These are phyloP conservation scores for Aeschynomene evenia DNA, from an alignment of 306 rosid species.

Conservation along the genomic window DNA sequence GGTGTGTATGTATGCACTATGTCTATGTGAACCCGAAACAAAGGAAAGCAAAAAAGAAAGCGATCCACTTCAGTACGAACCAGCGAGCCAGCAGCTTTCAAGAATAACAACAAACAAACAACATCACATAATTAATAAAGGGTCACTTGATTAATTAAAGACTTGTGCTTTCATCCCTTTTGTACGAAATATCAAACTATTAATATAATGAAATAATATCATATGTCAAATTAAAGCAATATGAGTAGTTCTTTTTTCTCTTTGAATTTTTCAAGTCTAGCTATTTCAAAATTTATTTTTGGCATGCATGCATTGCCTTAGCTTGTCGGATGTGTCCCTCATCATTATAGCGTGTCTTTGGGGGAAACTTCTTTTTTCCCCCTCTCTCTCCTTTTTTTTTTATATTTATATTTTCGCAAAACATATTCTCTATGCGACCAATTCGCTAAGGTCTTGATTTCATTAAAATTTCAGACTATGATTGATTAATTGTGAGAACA, in stretches of 20 bases:
- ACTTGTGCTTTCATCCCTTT: conserved; percentile 1
- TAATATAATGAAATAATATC: too few species aligned
- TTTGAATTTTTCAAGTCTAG: background rate
- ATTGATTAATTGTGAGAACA: background rate
- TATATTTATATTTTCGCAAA: too few species aligned
- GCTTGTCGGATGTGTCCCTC: background rate
- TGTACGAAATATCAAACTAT: background rate
- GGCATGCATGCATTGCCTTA: conserved; percentile 26
- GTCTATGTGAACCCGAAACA: conserved; percentile 1
- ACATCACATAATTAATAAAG: background rate
- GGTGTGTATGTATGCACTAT: too few species aligned
- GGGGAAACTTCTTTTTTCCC: background rate
- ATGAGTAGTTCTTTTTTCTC: background rate
- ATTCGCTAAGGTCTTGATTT: background rate
- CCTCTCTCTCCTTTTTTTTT: too few species aligned
- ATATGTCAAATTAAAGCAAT: background rate
- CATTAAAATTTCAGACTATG: background rate
- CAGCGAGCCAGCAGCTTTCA: conserved; percentile 19
- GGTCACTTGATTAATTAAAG: too few species aligned
- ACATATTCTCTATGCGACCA: background rate
- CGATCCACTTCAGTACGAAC: conserved; percentile 27
- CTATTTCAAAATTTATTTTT: background rate
- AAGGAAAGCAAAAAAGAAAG: too few species aligned
- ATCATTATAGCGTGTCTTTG: conserved; percentile 5
- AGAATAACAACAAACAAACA: conserved; percentile 25